Evolutionary conservation across 805 yeast genomes (phyloP), one percentile per base, ranked within the genome.

Genomic region (Saccharomycopsis oosterbeekiorum): DNA sequence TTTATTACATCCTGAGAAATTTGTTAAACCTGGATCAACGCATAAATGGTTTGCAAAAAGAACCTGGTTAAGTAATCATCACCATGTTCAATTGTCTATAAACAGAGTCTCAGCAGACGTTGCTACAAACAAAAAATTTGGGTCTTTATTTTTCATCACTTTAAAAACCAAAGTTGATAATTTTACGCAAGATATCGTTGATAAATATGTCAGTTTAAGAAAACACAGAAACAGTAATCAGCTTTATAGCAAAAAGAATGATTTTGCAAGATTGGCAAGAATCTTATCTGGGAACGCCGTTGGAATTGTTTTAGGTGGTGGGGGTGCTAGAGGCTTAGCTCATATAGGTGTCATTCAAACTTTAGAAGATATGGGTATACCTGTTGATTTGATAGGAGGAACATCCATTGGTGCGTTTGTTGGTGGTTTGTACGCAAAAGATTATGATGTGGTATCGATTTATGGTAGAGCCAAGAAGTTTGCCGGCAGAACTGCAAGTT

Each of bases 361-460:
- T 0, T 74, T 93, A 10, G 98, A 93, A 70, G 96, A 89, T 65
- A 84, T 84, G 60, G 97, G 97, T 0, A 88, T 93, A 14, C 99
- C 99, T 0, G 85, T 94, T 42, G 99, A 93, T 73, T 76, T 92
- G 64, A 82, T 93, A 58, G 99, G 99, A 0, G 99, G 99, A 1
- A 93, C 99, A 0, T 92, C 97, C 0, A 93, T 93, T 59, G 99
- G 99, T 0, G 84, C 98, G 0, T 90, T 94, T 72, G 89, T 94
- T 54, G 98, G 99, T 24, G 99, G 98, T 0, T 73, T 94, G 29
- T 93, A 93, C 70, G 98, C 98, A 0, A 83, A 84, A 65, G 98
- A 94, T 61, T 89, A 92, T 67, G 96, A 92, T 69, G 75, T 89
- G 40, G 97, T 94, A 10, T 92, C 97, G 0, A 88, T 91, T 29